Base-by-base conservation (phyloP, 2,329 filamentous ascomycete genomes). In the Ceratocystis colombiana region DNA sequence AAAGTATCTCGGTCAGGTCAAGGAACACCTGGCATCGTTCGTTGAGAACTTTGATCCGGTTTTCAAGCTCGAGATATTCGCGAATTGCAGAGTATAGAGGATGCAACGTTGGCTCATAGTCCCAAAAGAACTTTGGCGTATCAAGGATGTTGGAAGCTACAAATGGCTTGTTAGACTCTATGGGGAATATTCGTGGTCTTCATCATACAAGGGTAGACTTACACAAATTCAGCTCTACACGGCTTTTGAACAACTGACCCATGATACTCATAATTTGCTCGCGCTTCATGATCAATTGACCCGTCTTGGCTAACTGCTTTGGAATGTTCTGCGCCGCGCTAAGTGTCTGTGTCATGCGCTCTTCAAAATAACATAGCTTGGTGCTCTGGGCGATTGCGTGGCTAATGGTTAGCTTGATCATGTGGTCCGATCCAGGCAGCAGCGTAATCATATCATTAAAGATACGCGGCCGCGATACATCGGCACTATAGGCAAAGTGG, bases 401-500 rank as follows among this genome's bases (percentile, higher is more conserved):
- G 74, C 89, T 95, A 79, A 99, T 99, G 44, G 93, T 91, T 17
- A 99, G 81, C 77, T 97, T 97, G 74, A 97, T 96, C 93, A 99
- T 97, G 77, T 99, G 94, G 77, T 99, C 94, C 33, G 82, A 84
- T 48, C 90, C 87, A 68, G 90, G 95, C 69, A 95, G 83, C 57
- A 99, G 79, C 0, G 94, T 99, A 72, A 99, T 97, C 94, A 99
- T 99, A 75, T 99, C 94, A 76, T 99, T 97, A 78, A 95, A 99
- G 37, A 99, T 89, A 66, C 94, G 84, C 3, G 94, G 94, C 62
- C 92, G 84, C 69, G 91, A 88, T 44, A 94, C 90, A 67, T 90
- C 83, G 0, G 85, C 83, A 71, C 90, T 96, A 78, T 99, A 99
- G 75, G 97, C 92, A 73, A 99, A 99, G 73, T 99, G 93, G 72